Conservation (phyloP, 129 eudicot species). For the Tagetes erecta region DNA sequence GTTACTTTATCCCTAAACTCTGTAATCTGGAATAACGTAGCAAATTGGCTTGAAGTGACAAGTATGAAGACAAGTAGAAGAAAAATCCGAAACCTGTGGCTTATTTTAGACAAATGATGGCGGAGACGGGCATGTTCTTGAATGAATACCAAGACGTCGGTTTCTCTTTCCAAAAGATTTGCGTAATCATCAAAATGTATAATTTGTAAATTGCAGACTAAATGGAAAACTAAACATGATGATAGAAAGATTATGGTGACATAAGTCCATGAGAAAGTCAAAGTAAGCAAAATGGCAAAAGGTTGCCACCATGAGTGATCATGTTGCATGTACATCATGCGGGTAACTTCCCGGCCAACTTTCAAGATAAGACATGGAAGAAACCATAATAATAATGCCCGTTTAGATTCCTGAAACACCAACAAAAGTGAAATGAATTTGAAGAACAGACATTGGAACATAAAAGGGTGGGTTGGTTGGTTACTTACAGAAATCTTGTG, state of each 20-base stretch:
- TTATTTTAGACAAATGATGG: slow-evolving; percentile 68
- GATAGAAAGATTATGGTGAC: slow-evolving; percentile 54
- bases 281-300: slow-evolving; percentile 40
- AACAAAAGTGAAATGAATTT: too few relatives aligned
- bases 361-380: slow-evolving; percentile 71
- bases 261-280: slow-evolving; percentile 63
- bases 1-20: slow-evolving; percentile 56
- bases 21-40: slow-evolving; percentile 60
- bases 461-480: too few relatives aligned
- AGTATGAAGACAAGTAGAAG: slow-evolving; percentile 68
- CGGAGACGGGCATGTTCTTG: slow-evolving; percentile 74
- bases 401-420: slow-evolving; percentile 50
- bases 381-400: slow-evolving; percentile 55
- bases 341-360: slow-evolving; percentile 62
- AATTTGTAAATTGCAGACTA: slow-evolving; percentile 76
- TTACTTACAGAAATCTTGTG: slow-evolving; percentile 61
- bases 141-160: slow-evolving; percentile 52
- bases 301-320: slow-evolving; percentile 62
- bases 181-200: slow-evolving; percentile 80
- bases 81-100: slow-evolving; percentile 79
- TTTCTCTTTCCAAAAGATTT: slow-evolving; percentile 73
- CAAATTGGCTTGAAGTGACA: slow-evolving; percentile 71
- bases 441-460: too few relatives aligned
- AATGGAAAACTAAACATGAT: slow-evolving; percentile 67
- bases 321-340: slow-evolving; percentile 53